Evolutionary conservation across 1,139 yeast genomes (phyloP).

Genomic region (Yamadazyma conglobata): DNA sequence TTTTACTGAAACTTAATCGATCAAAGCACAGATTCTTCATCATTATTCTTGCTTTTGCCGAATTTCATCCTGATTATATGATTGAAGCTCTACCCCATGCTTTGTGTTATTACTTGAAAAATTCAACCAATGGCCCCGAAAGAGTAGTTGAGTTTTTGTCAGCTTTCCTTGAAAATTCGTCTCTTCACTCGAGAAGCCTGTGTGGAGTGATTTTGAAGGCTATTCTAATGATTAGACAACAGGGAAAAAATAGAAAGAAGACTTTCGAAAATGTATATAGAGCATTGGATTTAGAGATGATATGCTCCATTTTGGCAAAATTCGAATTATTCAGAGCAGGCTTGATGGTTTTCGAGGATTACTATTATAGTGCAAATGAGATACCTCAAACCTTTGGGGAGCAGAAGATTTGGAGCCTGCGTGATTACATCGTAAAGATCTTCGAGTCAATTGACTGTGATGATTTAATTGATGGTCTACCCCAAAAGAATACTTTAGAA

Average conservation of each 20-base stretch:
- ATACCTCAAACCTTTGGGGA: neutral
- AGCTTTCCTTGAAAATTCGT: constrained; percentile 2
- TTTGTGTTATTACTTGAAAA: constrained; percentile 6
- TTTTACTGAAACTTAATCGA: neutral
- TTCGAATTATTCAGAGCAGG: constrained; percentile 44
- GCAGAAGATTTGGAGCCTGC: constrained; percentile 11
- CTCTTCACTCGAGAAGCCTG: constrained; percentile 7
- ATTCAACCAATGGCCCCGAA: neutral
- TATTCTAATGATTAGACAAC: constrained; percentile 43
- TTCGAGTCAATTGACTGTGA: constrained; percentile 54
- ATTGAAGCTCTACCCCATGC: constrained; percentile 5
- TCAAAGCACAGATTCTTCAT: neutral
- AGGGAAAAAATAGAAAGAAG: constrained; percentile 29
- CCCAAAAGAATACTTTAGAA: constrained; percentile 50
- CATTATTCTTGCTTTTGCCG: constrained; percentile 1
- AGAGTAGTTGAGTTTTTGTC: constrained; percentile 3
- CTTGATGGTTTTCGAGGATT: constrained; percentile 55
- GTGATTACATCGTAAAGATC: constrained; percentile 27
- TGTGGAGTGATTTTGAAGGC: constrained; percentile 16
- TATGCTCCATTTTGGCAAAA: constrained; percentile 35
- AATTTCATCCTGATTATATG: constrained; percentile 1
- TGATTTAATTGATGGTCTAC: constrained; percentile 63
- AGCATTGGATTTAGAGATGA: constrained; percentile 25
- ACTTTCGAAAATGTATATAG: constrained; percentile 34
- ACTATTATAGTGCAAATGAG: neutral